Evolutionary conservation across 495 filamentous ascomycete species (phyloP).

Genomic region (Bathelium albidoporum): DNA sequence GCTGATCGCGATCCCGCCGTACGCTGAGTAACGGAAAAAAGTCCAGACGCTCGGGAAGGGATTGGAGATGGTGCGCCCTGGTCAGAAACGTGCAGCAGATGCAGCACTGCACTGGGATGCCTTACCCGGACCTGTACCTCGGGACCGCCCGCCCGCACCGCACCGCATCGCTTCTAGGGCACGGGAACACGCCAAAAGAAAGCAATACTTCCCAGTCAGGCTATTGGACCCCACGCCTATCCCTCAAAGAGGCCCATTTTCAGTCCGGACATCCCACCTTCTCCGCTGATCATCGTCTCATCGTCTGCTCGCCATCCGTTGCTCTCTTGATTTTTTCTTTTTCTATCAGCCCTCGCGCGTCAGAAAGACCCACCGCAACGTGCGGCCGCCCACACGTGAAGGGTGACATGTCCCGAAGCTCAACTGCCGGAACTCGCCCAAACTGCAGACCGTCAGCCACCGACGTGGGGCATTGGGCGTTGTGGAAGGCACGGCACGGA

Average conservation of each 20-base stretch:
- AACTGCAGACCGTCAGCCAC: not conserved
- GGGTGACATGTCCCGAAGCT: no score
- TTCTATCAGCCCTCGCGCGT: not conserved
- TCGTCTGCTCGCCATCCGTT: no score
- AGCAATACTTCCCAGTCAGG: not conserved
- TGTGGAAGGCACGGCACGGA: not conserved
- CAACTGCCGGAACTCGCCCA: not conserved
- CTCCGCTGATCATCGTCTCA: not conserved
- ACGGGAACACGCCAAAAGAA: slow-evolving; percentile 3
- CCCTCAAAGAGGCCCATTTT: no score
- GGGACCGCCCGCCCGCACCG: slow-evolving; percentile 4
- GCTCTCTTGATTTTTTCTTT: no score
- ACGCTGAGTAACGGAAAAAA: not conserved
- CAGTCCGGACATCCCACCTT: not conserved
- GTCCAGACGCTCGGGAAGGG: not conserved
- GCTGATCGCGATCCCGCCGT: not conserved
- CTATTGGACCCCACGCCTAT: no score
- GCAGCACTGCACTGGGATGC: not conserved
- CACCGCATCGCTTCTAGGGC: not conserved
- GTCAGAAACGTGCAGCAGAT: not conserved
- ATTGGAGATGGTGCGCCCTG: not conserved
- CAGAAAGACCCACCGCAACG: not conserved
- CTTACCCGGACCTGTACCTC: slow-evolving; percentile 1
- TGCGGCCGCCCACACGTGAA: not conserved
- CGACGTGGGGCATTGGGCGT: not conserved